Evolutionary conservation across 176 grass and related monocot species (phyloP).

Genomic region (Oryza meyeriana): DNA sequence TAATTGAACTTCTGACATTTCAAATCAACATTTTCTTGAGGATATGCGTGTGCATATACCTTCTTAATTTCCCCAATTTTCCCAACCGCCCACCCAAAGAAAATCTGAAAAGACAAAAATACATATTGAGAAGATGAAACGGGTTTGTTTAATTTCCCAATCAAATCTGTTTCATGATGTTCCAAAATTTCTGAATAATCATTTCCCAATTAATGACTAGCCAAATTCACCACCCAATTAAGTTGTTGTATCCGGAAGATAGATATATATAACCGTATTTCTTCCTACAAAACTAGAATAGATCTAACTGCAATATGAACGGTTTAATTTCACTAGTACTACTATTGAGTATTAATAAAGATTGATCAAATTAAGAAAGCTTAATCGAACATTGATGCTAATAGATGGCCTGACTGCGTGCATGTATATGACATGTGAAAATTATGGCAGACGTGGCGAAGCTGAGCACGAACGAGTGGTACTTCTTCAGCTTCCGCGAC

Average conservation of each 20-base stretch:
- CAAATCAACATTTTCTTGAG: neutral
- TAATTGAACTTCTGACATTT: neutral
- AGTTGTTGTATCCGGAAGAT: no score
- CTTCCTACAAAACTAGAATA: neutral
- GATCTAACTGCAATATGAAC: neutral
- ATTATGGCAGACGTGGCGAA: slow-evolving; percentile 51
- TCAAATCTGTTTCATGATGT: neutral
- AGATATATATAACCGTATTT: neutral
- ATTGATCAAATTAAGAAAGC: no score
- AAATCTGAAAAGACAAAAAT: neutral
- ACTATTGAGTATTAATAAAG: no score
- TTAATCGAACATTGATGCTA: neutral
- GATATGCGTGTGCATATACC: neutral
- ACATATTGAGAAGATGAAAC: neutral
- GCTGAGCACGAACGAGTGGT: slow-evolving; percentile 81
- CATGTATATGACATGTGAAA: neutral
- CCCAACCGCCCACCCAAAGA: neutral
- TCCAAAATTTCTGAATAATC: neutral
- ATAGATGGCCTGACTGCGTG: no score
- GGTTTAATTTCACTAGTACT: no score
- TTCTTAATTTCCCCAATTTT: neutral
- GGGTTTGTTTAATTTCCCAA: neutral
- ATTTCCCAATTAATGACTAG: neutral
- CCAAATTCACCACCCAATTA: no score
- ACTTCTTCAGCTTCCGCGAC: slow-evolving; percentile 89